Base-by-base conservation (phyloP, 177 flowering plant genomes). In the Vitis hybrid region DNA sequence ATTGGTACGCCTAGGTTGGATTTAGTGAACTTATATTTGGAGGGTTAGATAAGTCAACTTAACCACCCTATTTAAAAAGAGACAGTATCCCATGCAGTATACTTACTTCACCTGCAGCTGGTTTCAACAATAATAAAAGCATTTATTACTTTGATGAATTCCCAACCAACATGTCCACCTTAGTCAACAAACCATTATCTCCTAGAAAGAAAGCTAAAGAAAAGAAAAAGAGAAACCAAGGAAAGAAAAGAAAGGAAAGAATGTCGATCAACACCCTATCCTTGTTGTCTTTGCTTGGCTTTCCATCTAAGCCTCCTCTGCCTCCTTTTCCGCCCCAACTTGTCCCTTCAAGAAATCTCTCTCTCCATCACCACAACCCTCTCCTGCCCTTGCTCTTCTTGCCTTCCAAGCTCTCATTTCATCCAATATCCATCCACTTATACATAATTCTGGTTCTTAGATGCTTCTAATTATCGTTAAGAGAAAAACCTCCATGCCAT, bases 121-220 rank as follows among this genome's bases (percentile, higher is more conserved):
- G 50, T 72, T 77, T 77, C 45, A 59, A 60, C 64, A 64, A 78
- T 55, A 78, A 72, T 74, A 54, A 73, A 72, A 57, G 74, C 83
- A 78, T 81, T 86, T 56, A 76, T 78, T 75, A 77, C 82, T 75
- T 80, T 72, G 77, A 74, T 78, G 71, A 68, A 78, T 77, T 74
- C 80, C 80, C 84, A 82, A 80, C 86, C 68, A 85, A 80, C 82
- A 56, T 60, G 74, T 78, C 62, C 64, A 17, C 74, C 78, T 77
- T 77, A 74, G 88, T 86, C 89, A 88, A 84, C 83, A 83, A 74
- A 74, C 77, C 82, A 78, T 75, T 83, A 73, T 81, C 78, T 66
- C 75, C 75, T 17, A 26, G 76, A 74, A 67, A 65, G 52, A 32
- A 67, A 67, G 77, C 10, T n/a, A 67, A 64, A 21, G 58, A 65